These are phyloP conservation scores for Aegilops sharonensis DNA, from an alignment of 176 grass and related monocot species.

Conservation along the genomic window DNA sequence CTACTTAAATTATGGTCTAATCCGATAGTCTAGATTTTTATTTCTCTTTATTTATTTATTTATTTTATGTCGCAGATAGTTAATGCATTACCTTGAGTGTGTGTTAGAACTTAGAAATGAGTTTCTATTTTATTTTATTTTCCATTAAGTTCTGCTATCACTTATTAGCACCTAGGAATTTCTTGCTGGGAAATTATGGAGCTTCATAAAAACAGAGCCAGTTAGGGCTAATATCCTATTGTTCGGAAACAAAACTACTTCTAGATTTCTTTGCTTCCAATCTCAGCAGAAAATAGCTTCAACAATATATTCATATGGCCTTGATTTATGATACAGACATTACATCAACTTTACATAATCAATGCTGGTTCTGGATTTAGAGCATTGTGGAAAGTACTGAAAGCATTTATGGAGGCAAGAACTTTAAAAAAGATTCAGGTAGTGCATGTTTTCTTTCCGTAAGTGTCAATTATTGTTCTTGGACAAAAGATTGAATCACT, in stretches of 20 bases:
- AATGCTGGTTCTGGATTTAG: conserved; percentile 97
- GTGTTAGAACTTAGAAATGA: not conserved
- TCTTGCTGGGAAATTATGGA: not conserved
- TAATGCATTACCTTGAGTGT: not conserved
- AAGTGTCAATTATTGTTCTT: conserved; percentile 26
- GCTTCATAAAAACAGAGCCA: not conserved
- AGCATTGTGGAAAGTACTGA: conserved; percentile 82
- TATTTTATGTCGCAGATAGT: not conserved
- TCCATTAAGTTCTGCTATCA: not conserved
- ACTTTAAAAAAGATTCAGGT: conserved; percentile 92
- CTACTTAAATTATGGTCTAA: too few species aligned
- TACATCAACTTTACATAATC: conserved; percentile 91
- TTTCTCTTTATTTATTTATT: not conserved
- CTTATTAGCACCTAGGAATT: not conserved
- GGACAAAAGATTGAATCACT: conserved; percentile 11
- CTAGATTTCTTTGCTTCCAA: conserved; percentile 17
- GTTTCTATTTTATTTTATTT: not conserved
- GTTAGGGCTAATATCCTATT: not conserved
- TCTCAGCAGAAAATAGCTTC: not conserved
- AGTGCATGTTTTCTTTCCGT: conserved; percentile 17
- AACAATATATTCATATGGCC: conserved; percentile 23
- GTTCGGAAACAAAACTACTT: not conserved
- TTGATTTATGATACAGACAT: conserved; percentile 57
- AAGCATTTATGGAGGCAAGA: conserved; percentile 75
- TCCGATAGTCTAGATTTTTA: not conserved